phyloP scores from a whole-genome alignment of 2,329 filamentous ascomycete genomes.

The Colletotrichum plurivorum region DNA sequence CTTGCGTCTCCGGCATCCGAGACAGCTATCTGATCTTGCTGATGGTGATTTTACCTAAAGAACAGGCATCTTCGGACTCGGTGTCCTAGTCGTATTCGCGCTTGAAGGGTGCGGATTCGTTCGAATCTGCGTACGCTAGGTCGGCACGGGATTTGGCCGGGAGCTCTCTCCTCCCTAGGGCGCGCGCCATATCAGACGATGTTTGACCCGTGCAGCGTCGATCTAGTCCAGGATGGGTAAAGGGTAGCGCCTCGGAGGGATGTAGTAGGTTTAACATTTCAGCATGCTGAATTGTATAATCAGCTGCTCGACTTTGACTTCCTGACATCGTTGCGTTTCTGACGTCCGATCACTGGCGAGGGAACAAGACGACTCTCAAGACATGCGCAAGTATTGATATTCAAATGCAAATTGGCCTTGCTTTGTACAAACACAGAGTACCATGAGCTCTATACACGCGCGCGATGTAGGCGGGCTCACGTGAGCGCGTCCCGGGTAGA shows the following conservation, averaged over 20 bases:
- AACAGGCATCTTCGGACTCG: too few relatives aligned
- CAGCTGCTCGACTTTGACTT: background rate
- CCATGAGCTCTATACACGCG: constrained; percentile 34
- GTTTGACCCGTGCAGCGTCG: constrained; percentile 11
- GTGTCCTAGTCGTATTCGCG: too few relatives aligned
- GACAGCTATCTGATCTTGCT: too few relatives aligned
- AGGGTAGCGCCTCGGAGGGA: constrained; percentile 3
- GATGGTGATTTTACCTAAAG: too few relatives aligned
- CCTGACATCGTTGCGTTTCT: too few relatives aligned
- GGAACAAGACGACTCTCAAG: background rate
- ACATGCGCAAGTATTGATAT: constrained; percentile 3
- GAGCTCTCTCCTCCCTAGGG: background rate
- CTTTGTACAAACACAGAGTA: constrained; percentile 28
- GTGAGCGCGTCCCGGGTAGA: background rate
- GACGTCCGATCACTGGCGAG: background rate
- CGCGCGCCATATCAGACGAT: constrained; percentile 18
- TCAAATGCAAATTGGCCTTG: constrained; percentile 24
- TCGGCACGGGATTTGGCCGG: background rate
- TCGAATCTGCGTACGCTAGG: background rate
- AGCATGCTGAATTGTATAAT: background rate
- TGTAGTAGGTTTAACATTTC: background rate
- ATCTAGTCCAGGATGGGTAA: constrained; percentile 1
- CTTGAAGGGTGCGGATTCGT: background rate
- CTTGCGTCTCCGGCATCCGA: too few relatives aligned
- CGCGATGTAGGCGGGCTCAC: constrained; percentile 5